phyloP scores from a whole-genome alignment of 2,329 filamentous ascomycete species.

The Ophiobolus disseminans region DNA sequence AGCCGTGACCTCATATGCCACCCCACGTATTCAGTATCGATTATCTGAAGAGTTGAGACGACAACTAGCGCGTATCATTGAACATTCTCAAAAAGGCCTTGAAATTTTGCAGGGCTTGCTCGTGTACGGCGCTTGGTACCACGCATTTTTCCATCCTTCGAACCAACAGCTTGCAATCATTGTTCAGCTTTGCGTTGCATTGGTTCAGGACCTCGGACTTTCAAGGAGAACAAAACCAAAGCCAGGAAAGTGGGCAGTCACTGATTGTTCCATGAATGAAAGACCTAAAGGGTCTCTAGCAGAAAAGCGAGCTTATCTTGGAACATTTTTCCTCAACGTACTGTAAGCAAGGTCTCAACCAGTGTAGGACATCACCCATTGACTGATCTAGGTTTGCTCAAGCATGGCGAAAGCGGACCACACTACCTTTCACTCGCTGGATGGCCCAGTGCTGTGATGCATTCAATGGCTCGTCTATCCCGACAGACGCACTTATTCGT shows the following conservation, averaged over 20 bases:
- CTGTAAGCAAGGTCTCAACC: constrained; percentile 18
- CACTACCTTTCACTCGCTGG: constrained; percentile 21
- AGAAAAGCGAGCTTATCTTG: constrained; percentile 30
- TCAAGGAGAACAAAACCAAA: constrained; percentile 11
- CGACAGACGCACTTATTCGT: constrained; percentile 26
- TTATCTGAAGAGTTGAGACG: constrained; percentile 37
- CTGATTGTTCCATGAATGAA: not conserved
- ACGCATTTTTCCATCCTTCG: constrained; percentile 34
- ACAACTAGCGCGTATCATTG: constrained; percentile 42
- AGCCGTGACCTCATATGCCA: constrained; percentile 30
- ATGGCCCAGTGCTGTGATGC: constrained; percentile 23
- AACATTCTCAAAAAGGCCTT: constrained; percentile 44
- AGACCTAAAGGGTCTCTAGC: constrained; percentile 1
- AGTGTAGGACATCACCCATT: not conserved
- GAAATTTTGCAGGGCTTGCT: constrained; percentile 51
- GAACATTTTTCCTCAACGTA: constrained; percentile 23
- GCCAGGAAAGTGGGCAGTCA: not conserved
- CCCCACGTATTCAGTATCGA: constrained; percentile 29
- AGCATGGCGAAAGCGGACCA: constrained; percentile 27
- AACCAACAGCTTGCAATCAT: constrained; percentile 43
- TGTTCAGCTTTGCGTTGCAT: constrained; percentile 47
- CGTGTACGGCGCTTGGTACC: constrained; percentile 48
- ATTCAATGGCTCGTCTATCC: constrained; percentile 11
- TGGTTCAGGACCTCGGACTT: constrained; percentile 45
- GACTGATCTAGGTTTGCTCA: constrained; percentile 23